Base-by-base conservation (phyloP, 73 alveolate genomes). In the Paramecium tetraurelia region DNA sequence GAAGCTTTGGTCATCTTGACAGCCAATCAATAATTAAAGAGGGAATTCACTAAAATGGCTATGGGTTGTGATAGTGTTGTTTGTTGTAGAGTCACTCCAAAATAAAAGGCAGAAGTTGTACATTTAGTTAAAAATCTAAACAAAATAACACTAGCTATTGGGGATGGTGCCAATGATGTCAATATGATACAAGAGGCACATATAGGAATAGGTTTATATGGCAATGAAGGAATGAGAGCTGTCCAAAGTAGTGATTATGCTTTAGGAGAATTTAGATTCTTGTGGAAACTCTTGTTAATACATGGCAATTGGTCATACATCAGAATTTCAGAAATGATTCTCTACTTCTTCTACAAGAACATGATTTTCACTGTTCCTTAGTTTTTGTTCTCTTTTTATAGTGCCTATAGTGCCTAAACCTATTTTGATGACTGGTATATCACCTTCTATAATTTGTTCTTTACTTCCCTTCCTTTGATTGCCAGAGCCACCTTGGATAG, bases 201-300 rank as follows among this genome's bases (percentile, higher is more conserved):
- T 96, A 89, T 89, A n/a, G 94, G 94, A 43, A 53, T 70, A n/a
- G 99, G 99, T 1, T 86, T 98, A 58, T 97, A 95, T 89, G 99
- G 99, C 10, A 98, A 98, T 83, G 99, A 98, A 92, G 99, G 99
- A 7, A 95, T 98, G 98, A 68, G 99, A 35, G 99, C 99, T 12
- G 99, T 96, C 6, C 96, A 98, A 90, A 93, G 98, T 69, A 87
- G 97, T 31, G 99, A 98, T 92, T 98, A 90, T 89, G 99, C 99
- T 1, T 92, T 98, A 53, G 99, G 98, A 1, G 99, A 98, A 83
- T 98, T 98, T 94, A 93, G 96, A 86, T 92, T 89, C 68, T 86
- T 98, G 38, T 92, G 98, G 96, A 96, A 98, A 24, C 94, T 98
- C 22, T 87, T 98, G 59, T 93, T 98, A 31, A 90, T 94, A 31